Percentiles rank a stretch among this genome's conserved stretches.
These are phyloP conservation scores for Podospora pseudopauciseta DNA, from an alignment of 495 filamentous ascomycete species.

Conservation along the genomic window DNA sequence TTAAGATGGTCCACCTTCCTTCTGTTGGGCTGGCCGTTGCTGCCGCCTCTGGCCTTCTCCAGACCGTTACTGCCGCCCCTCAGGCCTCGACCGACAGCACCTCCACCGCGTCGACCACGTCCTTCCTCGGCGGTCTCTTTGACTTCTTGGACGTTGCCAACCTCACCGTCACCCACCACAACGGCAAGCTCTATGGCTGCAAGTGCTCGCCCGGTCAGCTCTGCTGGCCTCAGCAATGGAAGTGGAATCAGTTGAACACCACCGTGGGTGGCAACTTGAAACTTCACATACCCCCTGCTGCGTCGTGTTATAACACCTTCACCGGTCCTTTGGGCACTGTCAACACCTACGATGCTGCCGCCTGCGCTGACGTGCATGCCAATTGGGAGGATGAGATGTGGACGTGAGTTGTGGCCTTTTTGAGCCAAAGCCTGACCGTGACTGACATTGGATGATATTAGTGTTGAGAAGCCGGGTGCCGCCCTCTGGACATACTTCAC, in stretches of 20 bases:
- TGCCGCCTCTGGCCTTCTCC: not conserved
- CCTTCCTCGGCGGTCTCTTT: constrained; percentile 1
- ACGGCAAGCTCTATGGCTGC: constrained; percentile 36
- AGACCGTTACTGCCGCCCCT: constrained; percentile 3
- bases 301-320: constrained; percentile 39
- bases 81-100: not conserved
- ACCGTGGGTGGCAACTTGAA: constrained; percentile 38
- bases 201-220: constrained; percentile 41
- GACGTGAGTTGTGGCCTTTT: constrained; percentile 26
- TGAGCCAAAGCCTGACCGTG: not conserved
- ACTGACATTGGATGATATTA: constrained; percentile 10
- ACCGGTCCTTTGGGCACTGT: constrained; percentile 37
- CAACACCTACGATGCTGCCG: constrained; percentile 37
- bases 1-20: not conserved
- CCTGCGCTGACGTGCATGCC: constrained; percentile 34
- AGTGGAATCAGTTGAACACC: constrained; percentile 37
- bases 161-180: not conserved
- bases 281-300: constrained; percentile 38
- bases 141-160: constrained; percentile 15
- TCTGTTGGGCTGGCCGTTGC: not conserved
- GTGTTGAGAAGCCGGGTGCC: constrained; percentile 37
- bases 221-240: constrained; percentile 38
- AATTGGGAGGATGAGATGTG: constrained; percentile 37
- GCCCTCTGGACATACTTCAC: constrained; percentile 40
- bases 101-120: not conserved